Percentiles rank a stretch among this genome's conserved stretches.
These are phyloP conservation scores for Halophytophthora polymorphica DNA, from an alignment of 352 stramenopile genomes.

Conservation along the genomic window DNA sequence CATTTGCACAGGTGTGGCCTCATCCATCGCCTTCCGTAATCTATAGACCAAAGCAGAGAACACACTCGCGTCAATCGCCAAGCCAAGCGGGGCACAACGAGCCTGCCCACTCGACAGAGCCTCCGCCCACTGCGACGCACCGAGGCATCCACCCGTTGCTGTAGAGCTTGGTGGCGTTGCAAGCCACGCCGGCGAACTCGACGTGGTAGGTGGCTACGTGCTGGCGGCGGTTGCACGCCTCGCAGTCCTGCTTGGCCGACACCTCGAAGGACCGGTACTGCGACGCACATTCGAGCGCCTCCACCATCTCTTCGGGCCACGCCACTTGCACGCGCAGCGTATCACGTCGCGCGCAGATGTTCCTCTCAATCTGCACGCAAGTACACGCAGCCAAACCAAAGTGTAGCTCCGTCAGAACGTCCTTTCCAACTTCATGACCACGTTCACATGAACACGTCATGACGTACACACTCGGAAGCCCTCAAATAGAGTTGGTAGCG, in stretches of 20 bases:
- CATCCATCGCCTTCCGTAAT: slow-evolving; percentile 33
- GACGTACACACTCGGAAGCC: slow-evolving; percentile 58
- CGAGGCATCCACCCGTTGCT: slow-evolving; percentile 55
- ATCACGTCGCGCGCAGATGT: slow-evolving; percentile 70
- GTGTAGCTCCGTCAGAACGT: slow-evolving; percentile 2
- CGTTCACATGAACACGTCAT: not conserved
- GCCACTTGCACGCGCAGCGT: slow-evolving; percentile 57
- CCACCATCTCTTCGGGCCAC: slow-evolving; percentile 70
- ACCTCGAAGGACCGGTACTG: slow-evolving; percentile 33
- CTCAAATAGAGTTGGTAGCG: slow-evolving; percentile 53
- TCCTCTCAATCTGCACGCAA: slow-evolving; percentile 59
- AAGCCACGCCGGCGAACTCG: slow-evolving; percentile 56
- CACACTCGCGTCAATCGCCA: not conserved
- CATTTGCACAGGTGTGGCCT: slow-evolving; percentile 22
- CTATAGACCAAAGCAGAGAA: slow-evolving; percentile 16
- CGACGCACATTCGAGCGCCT: slow-evolving; percentile 42
- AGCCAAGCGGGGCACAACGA: no score
- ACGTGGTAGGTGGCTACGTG: slow-evolving; percentile 60
- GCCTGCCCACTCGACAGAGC: not conserved
- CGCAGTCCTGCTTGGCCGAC: slow-evolving; percentile 43
- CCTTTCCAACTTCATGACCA: not conserved
- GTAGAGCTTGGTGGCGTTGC: slow-evolving; percentile 68
- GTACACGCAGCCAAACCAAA: not conserved
- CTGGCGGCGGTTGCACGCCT: slow-evolving; percentile 71
- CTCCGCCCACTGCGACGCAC: slow-evolving; percentile 18